A percentile compares a stretch with the other conserved stretches of the same genome.
phyloP scores from a whole-genome alignment of 1,139 yeast genomes.

The Magnusiomyces paraingens region DNA sequence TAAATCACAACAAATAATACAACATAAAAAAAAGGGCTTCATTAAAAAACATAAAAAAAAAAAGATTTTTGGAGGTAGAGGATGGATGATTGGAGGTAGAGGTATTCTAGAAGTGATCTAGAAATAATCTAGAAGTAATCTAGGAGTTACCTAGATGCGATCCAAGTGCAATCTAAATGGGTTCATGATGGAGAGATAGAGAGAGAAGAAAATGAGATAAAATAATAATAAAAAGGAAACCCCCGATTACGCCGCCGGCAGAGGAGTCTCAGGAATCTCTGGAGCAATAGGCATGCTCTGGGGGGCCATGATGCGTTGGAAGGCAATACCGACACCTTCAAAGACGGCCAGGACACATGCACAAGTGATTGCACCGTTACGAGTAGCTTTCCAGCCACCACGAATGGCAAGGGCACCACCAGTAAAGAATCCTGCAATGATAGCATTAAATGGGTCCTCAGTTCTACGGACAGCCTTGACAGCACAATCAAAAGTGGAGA shows the following conservation, averaged over 20 bases:
- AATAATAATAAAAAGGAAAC: background rate
- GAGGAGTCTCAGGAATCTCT: constrained; percentile 31
- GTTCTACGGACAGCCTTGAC: constrained; percentile 93
- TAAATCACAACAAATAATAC: too few relatives aligned
- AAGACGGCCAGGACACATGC: constrained; percentile 94
- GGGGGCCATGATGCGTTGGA: constrained; percentile 84
- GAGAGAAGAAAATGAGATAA: background rate
- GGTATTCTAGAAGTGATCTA: too few relatives aligned
- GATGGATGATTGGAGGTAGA: too few relatives aligned
- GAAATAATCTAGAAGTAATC: too few relatives aligned
- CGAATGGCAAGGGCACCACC: constrained; percentile 98
- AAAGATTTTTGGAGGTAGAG: too few relatives aligned
- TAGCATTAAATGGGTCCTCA: constrained; percentile 98
- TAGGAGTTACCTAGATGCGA: too few relatives aligned
- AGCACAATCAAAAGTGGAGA: constrained; percentile 91
- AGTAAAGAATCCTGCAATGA: constrained; percentile 95
- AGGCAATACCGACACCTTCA: constrained; percentile 97
- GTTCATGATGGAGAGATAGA: too few relatives aligned
- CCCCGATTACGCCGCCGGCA: constrained; percentile 7
- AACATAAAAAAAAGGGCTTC: too few relatives aligned
- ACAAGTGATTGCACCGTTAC: constrained; percentile 96
- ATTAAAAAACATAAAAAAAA: too few relatives aligned
- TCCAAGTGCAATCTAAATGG: too few relatives aligned
- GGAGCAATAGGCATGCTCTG: constrained; percentile 61
- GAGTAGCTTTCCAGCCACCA: constrained; percentile 97